Evolutionary conservation across 305 asterid genomes (phyloP), one percentile per base, ranked within the genome.

Genomic region (Solanum hybrid): DNA sequence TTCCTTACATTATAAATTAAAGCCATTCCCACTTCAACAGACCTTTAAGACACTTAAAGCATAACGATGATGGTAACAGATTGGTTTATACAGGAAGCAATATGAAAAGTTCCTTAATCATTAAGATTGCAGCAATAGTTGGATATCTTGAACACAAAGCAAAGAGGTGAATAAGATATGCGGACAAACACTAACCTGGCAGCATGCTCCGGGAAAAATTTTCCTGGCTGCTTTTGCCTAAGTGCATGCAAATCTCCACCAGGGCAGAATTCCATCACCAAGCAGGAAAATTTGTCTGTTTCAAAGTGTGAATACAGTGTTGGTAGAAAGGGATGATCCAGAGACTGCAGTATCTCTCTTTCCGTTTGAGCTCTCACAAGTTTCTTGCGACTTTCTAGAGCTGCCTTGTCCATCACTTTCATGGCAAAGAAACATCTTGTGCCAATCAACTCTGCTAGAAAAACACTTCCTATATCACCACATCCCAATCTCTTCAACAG

Each of bases 291-390:
- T 73, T 91, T 94, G 29, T 92, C 95, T 10, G 94, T 93, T 89
- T 94, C 95, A 45, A 94, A 94, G 89, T 94, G 94, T 10, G 94
- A 88, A 86, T 94, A 94, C 84, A 94, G 77, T 82, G 95, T 93
- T 71, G 95, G 95, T 86, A 94, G 94, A 90, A 94, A 94, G 31
- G 95, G 95, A 85, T 94, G 95, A 89, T 94, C 95, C 34, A 94
- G 90, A 86, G 93, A 94, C 89, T 91, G 93, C 85, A 94, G 81
- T 72, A 94, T 94, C 91, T 94, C 95, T 92, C 94, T 94, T 84
- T 94, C 95, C 0, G 95, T 94, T 90, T 93, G 95, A 88, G 95
- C 93, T 89, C 95, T 91, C 34, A 92, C 92, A 56, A 94, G 95
- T 85, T 94, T 94, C 91, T 94, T 93, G 86, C 95, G 85, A 84